Percentiles rank a stretch among this genome's conserved stretches.
These are phyloP conservation scores for Cercospora janseana DNA, from an alignment of 2,329 filamentous ascomycete genomes.

Conservation along the genomic window DNA sequence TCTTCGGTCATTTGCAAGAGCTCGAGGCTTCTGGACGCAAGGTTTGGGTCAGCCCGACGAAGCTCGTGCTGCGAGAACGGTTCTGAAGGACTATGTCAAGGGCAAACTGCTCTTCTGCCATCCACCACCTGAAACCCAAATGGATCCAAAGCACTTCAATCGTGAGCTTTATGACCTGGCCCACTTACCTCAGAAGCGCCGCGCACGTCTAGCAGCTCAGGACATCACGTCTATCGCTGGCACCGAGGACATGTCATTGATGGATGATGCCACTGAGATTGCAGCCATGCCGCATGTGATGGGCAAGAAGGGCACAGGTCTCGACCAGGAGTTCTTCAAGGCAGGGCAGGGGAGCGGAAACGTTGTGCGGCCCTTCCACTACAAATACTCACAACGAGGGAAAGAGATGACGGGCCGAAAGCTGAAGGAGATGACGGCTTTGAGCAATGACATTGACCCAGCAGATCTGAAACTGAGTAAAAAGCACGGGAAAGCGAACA, in stretches of 20 bases:
- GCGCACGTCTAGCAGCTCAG: conserved; percentile 60
- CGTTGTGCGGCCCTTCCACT: conserved; percentile 77
- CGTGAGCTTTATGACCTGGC: conserved; percentile 78
- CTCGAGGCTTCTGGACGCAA: conserved; percentile 84
- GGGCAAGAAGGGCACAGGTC: conserved; percentile 69
- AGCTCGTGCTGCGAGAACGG: conserved; percentile 80
- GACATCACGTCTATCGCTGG: conserved; percentile 37
- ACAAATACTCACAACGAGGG: conserved; percentile 85
- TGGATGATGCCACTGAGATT: conserved; percentile 38
- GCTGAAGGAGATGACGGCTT: conserved; percentile 71
- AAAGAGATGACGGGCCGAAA: conserved; percentile 83
- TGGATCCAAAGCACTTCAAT: conserved; percentile 79
- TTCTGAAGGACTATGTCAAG: conserved; percentile 96
- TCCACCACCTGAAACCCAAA: conserved; percentile 64
- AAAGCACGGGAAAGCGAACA: conserved; percentile 90
- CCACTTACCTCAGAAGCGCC: conserved; percentile 79
- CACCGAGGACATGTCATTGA: conserved; percentile 42
- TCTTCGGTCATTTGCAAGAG: conserved; percentile 79
- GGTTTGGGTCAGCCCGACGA: conserved; percentile 86
- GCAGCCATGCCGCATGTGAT: conserved; percentile 42
- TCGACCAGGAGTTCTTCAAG: conserved; percentile 90
- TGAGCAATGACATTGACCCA: conserved; percentile 82
- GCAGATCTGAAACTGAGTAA: conserved; percentile 72
- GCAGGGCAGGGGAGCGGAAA: conserved; percentile 61
- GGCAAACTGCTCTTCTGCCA: conserved; percentile 92